These are phyloP conservation scores for Pittosporum tobira DNA, from an alignment of 129 eudicot genomes.

Conservation along the genomic window DNA sequence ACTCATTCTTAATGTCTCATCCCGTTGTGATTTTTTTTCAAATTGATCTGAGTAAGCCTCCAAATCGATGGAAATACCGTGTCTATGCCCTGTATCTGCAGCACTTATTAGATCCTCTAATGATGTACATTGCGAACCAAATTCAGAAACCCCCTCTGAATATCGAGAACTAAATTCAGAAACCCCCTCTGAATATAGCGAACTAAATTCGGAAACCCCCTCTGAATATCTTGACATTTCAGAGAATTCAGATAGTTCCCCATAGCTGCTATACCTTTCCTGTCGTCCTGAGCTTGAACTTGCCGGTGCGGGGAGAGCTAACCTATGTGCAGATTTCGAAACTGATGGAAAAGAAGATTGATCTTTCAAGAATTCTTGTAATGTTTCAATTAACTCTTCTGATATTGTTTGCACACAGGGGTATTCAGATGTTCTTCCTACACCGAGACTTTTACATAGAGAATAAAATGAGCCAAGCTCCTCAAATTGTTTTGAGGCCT, in stretches of 20 bases:
- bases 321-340: neutral
- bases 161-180: slow-evolving; percentile 32
- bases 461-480: slow-evolving; percentile 44
- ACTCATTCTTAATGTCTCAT: slow-evolving; percentile 24
- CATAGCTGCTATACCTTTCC: slow-evolving; percentile 15
- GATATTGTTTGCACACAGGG: slow-evolving; percentile 46
- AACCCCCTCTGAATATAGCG: slow-evolving; percentile 18
- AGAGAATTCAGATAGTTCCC: slow-evolving; percentile 23
- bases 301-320: slow-evolving; percentile 12
- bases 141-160: slow-evolving; percentile 25
- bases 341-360: slow-evolving; percentile 29
- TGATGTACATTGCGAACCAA: slow-evolving; percentile 30
- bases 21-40: slow-evolving; percentile 16
- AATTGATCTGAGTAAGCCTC: slow-evolving; percentile 35
- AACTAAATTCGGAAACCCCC: slow-evolving; percentile 24
- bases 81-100: slow-evolving; percentile 19
- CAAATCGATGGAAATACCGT: slow-evolving; percentile 38
- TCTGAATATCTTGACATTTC: slow-evolving; percentile 16
- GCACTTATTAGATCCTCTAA: slow-evolving; percentile 46
- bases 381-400: slow-evolving; percentile 39
- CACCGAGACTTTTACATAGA: slow-evolving; percentile 38
- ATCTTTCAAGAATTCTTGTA: slow-evolving; percentile 57
- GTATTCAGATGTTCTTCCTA: slow-evolving; percentile 44
- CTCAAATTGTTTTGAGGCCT: slow-evolving; percentile 56
- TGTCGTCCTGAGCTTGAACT: slow-evolving; percentile 4